These are phyloP conservation scores for Cupressus sempervirens DNA, from an alignment of 75 land plant species.

Conservation along the genomic window DNA sequence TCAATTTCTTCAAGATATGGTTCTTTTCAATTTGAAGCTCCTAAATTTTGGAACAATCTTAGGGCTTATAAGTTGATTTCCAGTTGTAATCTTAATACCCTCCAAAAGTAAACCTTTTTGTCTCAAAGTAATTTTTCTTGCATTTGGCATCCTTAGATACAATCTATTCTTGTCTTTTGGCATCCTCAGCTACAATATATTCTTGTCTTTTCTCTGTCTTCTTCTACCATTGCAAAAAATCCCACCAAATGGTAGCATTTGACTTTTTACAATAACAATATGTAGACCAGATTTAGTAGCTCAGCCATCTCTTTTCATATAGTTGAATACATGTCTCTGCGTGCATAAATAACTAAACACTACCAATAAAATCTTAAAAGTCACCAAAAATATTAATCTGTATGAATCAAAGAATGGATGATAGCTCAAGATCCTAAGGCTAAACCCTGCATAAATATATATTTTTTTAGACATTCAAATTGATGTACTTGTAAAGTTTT, in stretches of 20 bases:
- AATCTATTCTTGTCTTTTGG: background rate
- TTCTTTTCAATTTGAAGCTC: background rate
- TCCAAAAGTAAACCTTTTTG: background rate
- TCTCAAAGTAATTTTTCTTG: no score
- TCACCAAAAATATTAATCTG: background rate
- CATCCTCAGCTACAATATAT: background rate
- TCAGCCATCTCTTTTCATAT: background rate
- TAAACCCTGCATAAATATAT: no score
- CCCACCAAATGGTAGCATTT: background rate
- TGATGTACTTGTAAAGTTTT: no score
- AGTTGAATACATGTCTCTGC: background rate
- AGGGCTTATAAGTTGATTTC: background rate
- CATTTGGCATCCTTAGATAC: background rate
- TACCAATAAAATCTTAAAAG: background rate
- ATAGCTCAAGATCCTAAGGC: background rate
- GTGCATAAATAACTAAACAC: background rate
- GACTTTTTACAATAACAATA: background rate
- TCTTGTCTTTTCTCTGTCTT: background rate
- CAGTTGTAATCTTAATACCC: background rate
- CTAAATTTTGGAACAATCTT: background rate
- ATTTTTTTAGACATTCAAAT: no score
- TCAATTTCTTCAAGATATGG: background rate
- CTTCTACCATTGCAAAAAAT: background rate
- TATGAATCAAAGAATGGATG: background rate
- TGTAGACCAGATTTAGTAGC: no score